Evolutionary conservation across 78 protist species (phyloP).

Genomic region (Creolimax fragrantissima): DNA sequence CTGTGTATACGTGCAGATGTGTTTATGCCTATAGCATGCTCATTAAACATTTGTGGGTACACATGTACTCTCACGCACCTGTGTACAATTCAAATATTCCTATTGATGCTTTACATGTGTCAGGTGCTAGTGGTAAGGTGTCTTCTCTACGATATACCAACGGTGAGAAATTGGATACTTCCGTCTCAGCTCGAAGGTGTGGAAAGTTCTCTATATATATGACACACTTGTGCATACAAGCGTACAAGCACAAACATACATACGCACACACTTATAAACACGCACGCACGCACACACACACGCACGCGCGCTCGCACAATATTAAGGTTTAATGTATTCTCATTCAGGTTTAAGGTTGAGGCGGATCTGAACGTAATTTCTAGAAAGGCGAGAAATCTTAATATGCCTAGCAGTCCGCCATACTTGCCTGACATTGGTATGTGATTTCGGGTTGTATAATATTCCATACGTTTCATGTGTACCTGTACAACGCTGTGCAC

Average conservation of each 20-base stretch:
- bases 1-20: neutral
- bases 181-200: no score
- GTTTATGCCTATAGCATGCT: neutral
- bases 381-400: neutral
- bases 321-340: neutral
- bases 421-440: neutral
- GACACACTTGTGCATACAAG: no score
- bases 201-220: no score
- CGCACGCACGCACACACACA: neutral
- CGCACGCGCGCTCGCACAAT: neutral
- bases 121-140: neutral
- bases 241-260: no score
- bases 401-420: neutral
- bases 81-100: neutral
- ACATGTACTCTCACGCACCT: neutral
- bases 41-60: neutral
- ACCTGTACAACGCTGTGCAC: no score
- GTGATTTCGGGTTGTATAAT: no score
- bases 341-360: neutral
- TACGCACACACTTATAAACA: neutral
- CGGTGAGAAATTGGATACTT: no score
- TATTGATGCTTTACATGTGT: neutral
- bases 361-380: neutral
- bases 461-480: no score
- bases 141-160: neutral